These are phyloP conservation scores for Chalara sp. DNA, from an alignment of 2,329 filamentous ascomycete species.

Conservation along the genomic window DNA sequence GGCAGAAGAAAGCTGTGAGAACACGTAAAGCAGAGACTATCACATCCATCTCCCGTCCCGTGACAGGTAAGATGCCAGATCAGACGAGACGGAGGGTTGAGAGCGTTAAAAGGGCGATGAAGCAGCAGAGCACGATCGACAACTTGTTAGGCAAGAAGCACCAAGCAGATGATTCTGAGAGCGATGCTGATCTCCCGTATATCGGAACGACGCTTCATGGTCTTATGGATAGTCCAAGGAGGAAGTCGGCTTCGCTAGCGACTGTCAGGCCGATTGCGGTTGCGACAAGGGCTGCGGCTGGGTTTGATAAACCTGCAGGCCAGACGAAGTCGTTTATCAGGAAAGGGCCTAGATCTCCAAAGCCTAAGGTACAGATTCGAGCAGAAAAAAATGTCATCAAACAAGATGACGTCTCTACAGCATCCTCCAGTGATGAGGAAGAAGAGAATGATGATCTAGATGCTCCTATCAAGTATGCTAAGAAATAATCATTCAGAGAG, in stretches of 20 bases:
- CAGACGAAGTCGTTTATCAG: constrained; percentile 1
- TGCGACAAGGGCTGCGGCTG: constrained; percentile 26
- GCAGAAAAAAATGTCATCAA: background rate
- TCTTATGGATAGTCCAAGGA: constrained; percentile 36
- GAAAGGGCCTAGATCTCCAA: constrained; percentile 7
- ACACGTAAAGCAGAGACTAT: constrained; percentile 44
- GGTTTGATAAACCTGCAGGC: constrained; percentile 19
- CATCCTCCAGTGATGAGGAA: constrained; percentile 19
- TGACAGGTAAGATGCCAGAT: constrained; percentile 26
- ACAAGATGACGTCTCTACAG: constrained; percentile 6
- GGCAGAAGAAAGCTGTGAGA: constrained; percentile 52
- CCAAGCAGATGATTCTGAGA: constrained; percentile 25
- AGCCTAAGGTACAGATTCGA: constrained; percentile 3
- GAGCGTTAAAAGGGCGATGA: constrained; percentile 28
- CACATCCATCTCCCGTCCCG: constrained; percentile 31
- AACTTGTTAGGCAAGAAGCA: constrained; percentile 15
- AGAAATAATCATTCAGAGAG: constrained; percentile 7
- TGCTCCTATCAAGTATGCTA: constrained; percentile 13
- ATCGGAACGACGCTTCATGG: constrained; percentile 34
- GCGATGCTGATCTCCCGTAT: constrained; percentile 25
- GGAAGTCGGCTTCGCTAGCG: constrained; percentile 23
- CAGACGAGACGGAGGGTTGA: constrained; percentile 24
- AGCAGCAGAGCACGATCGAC: constrained; percentile 29
- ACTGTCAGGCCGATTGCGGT: constrained; percentile 13
- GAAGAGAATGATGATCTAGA: constrained; percentile 25